Evolutionary conservation across 495 filamentous ascomycete genomes (phyloP).

Genomic region (Aspergillus egyptiacus): DNA sequence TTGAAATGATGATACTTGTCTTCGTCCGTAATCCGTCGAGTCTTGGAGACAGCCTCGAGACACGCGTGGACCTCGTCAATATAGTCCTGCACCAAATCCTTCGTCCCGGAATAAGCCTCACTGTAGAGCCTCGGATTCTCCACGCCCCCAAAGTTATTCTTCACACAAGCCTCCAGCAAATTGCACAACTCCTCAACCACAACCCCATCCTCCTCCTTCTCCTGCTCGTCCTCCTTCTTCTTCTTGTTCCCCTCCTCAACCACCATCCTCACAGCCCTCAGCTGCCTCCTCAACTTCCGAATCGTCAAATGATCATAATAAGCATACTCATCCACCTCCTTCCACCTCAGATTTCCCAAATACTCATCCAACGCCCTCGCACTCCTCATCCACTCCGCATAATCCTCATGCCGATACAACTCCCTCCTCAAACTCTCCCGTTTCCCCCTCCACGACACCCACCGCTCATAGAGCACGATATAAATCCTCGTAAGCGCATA

Average conservation of each 20-base stretch:
- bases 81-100: slow-evolving; percentile 82
- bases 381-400: slow-evolving; percentile 72
- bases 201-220: slow-evolving; percentile 24
- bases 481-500: slow-evolving; percentile 83
- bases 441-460: slow-evolving; percentile 56
- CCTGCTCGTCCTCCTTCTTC: slow-evolving; percentile 7
- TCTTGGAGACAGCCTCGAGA: slow-evolving; percentile 60
- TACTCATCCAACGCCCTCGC: slow-evolving; percentile 76
- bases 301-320: slow-evolving; percentile 90
- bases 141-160: slow-evolving; percentile 94
- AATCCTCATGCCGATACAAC: slow-evolving; percentile 63
- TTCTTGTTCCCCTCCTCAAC: slow-evolving; percentile 39
- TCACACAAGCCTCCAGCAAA: slow-evolving; percentile 83
- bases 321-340: slow-evolving; percentile 78
- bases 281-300: slow-evolving; percentile 64
- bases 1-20: slow-evolving; percentile 83
- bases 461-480: slow-evolving; percentile 77
- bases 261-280: slow-evolving; percentile 58
- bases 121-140: slow-evolving; percentile 92
- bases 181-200: slow-evolving; percentile 65
- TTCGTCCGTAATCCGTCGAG: slow-evolving; percentile 56
- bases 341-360: slow-evolving; percentile 82
- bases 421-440: slow-evolving; percentile 62
- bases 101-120: slow-evolving; percentile 95
- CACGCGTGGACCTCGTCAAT: slow-evolving; percentile 66